Evolutionary conservation across 2,329 filamentous ascomycete genomes (phyloP), one percentile per base, ranked within the genome.

Genomic region (Laburnicola sp.): DNA sequence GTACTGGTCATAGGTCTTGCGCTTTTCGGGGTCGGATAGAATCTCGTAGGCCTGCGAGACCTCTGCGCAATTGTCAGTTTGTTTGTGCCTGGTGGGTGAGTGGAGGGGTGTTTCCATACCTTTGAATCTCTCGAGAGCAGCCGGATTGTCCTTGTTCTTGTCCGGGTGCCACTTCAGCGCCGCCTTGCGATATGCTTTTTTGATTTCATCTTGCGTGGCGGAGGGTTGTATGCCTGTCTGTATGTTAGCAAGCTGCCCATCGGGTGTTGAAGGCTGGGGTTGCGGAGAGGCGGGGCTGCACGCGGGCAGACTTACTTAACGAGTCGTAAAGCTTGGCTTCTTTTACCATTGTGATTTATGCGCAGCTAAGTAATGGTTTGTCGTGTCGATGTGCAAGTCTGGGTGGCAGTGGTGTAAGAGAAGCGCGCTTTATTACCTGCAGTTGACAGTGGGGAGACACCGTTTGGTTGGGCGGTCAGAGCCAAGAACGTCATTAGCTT

Each of bases 41-140:
- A 99, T 96, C 77, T 99, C 94, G 78, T 97, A 99, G 50, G 94
- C 94, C 77, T 97, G 92, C 1, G 91, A 96, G 59, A 91, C 89
- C 74, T 97, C 94, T 83, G 56, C 36, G 6, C 26, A 40, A 31
- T 28, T 23, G 35, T 70, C 46, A 69, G 60, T 46, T 53, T 50
- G 1, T 30, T 31, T 7, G 4, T 22, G 22, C 8, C 2, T 22
- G 4, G 32, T 26, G 22, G 16, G 7, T 16, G 27, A 22, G 31
- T 44, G 39, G 39, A 26, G 16, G 28, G 22, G 16, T 39, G 21
- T 39, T 28, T 36, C 63, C 74, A 57, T 74, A 81, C 81, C 81
- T 78, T 99, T 99, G 82, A 99, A 99, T 76, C 93, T 97, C 72
- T 97, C 94, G 54, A 85, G 80, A 6, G 93, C 90, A 45, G 85